Percentiles rank a stretch among this genome's conserved stretches.
Evolutionary conservation across 352 stramenopile genomes (phyloP).

Genomic region (Pythium brachiatum): DNA sequence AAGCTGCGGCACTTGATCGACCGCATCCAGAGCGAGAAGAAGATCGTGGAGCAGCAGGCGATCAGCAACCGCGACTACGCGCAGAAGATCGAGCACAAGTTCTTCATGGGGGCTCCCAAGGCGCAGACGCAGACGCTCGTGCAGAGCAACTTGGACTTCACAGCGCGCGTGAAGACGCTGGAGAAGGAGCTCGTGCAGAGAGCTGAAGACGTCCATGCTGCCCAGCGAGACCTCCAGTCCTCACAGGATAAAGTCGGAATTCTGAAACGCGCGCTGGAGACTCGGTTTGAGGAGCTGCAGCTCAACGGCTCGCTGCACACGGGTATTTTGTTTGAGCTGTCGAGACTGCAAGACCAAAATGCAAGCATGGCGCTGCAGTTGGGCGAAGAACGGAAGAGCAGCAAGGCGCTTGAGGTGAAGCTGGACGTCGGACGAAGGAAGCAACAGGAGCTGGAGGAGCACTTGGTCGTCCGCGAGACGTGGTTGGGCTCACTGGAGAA

Average conservation of each 20-base stretch:
- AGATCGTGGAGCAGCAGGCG: constrained; percentile 75
- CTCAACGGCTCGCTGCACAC: constrained; percentile 75
- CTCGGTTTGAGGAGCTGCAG: constrained; percentile 54
- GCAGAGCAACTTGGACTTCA: constrained; percentile 64
- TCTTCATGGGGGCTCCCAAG: constrained; percentile 69
- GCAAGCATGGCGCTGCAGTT: constrained; percentile 64
- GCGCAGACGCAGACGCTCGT: constrained; percentile 52
- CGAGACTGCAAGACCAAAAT: constrained; percentile 66
- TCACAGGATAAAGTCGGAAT: constrained; percentile 58
- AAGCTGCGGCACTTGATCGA: constrained; percentile 72
- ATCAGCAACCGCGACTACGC: constrained; percentile 81
- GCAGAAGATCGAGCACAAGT: constrained; percentile 83
- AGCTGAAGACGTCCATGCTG: constrained; percentile 22
- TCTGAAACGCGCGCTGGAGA: constrained; percentile 68
- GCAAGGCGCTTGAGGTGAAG: constrained; percentile 32
- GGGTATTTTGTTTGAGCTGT: constrained; percentile 73
- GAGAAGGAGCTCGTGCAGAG: constrained; percentile 34
- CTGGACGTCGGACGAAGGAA: constrained; percentile 32
- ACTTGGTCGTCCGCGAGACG: constrained; percentile 47
- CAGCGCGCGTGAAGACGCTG: constrained; percentile 36
- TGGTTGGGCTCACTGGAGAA: constrained; percentile 55
- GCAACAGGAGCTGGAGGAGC: constrained; percentile 47
- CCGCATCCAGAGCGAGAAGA: constrained; percentile 70
- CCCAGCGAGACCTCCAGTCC: constrained; percentile 37
- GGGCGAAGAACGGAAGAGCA: constrained; percentile 42